phyloP scores from a whole-genome alignment of 345 rosid species.

The Moricandia moricandioides region DNA sequence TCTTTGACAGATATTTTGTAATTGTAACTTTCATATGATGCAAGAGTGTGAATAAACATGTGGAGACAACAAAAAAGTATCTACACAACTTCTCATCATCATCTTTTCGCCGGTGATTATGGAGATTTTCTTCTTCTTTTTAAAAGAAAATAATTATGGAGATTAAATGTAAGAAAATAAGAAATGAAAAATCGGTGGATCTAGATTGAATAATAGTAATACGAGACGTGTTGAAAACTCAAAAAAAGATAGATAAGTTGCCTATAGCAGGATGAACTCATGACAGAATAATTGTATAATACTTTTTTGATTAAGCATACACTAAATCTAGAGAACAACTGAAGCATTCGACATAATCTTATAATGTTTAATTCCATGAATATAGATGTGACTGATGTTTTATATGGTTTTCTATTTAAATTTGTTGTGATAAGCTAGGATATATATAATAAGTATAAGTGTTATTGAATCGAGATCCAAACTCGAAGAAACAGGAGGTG shows the following conservation, averaged over 20 bases:
- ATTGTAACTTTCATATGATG: background rate
- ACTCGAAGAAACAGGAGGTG: background rate
- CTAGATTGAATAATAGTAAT: background rate
- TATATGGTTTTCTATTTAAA: background rate
- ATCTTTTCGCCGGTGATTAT: slow-evolving; percentile 34
- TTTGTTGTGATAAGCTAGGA: background rate
- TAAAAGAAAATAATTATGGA: background rate
- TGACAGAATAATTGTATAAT: background rate
- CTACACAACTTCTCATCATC: slow-evolving; percentile 25
- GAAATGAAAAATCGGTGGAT: slow-evolving; percentile 17
- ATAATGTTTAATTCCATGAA: background rate
- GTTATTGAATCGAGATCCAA: slow-evolving; percentile 13
- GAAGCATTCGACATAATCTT: background rate
- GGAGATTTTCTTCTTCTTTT: slow-evolving; percentile 1
- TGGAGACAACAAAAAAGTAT: slow-evolving; percentile 15
- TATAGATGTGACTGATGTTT: background rate
- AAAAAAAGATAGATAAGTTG: background rate
- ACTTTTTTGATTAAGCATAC: background rate
- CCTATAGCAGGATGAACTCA: background rate
- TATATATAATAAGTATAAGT: background rate
- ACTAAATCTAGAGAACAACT: background rate
- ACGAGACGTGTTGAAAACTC: slow-evolving; percentile 15
- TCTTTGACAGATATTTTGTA: background rate
- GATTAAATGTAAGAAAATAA: slow-evolving; percentile 1
- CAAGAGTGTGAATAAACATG: slow-evolving; percentile 18